Conservation (phyloP, 371 early-diverging fungal species). For the Mucor lusitanicus region DNA sequence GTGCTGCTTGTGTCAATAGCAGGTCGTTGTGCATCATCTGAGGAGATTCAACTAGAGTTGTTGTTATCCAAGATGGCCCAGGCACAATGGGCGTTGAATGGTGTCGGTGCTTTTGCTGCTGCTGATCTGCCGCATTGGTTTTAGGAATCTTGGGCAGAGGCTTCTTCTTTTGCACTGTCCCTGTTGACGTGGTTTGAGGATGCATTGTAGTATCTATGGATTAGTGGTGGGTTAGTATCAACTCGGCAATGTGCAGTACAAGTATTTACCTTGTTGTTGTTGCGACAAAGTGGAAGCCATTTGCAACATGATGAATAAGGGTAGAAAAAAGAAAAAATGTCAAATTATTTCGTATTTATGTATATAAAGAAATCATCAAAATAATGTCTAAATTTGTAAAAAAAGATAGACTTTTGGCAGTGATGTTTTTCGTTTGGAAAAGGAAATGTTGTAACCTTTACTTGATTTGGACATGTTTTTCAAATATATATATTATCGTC, state of each 20-base stretch:
- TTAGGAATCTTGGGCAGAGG: constrained; percentile 14
- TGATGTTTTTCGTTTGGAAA: constrained; percentile 2
- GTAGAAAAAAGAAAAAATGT: background rate
- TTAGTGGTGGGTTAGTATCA: background rate
- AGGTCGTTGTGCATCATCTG: background rate
- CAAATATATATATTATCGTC: background rate
- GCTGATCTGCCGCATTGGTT: background rate
- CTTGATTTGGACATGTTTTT: background rate
- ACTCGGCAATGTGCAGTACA: background rate
- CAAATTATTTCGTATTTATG: background rate
- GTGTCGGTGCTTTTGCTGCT: background rate
- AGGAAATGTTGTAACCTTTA: background rate
- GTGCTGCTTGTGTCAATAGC: background rate
- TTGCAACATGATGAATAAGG: background rate
- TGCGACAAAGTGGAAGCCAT: background rate
- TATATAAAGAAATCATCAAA: background rate
- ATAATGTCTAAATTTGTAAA: constrained; percentile 15
- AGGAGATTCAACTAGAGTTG: background rate
- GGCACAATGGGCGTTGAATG: background rate
- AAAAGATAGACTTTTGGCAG: background rate
- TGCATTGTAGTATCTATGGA: background rate
- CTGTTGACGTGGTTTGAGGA: background rate
- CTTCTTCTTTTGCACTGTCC: constrained; percentile 10
- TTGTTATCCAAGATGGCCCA: background rate
- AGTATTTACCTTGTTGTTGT: background rate